Evolutionary conservation across 352 stramenopile species (phyloP), one percentile per base, ranked within the genome.

Genomic region (Peronospora belbahrii): DNA sequence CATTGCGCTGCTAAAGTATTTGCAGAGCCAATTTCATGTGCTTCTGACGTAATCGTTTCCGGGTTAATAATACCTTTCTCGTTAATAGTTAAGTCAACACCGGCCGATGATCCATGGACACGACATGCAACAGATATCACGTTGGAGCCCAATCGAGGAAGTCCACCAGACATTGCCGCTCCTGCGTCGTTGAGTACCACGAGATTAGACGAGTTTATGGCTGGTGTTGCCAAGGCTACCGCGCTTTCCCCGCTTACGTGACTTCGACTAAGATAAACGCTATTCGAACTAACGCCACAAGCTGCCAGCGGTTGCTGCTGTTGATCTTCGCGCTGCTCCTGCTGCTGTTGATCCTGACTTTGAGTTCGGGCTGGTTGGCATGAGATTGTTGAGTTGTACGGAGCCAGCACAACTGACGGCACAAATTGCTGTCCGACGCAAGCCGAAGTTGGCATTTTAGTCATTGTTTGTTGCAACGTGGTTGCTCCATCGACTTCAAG

Each of bases 361-460:
- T 61, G 56, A 23, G 23, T 31, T 49, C 56, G 56, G 2, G 20
- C 32, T 13, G 43, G 31, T 13, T 57, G 15, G 24, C 53, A 65
- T 2, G 40, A 53, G 8, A 20, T 33, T 17, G 56, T n/a, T 2
- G 56, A 41, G 25, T 14, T 63, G 23, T 63, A 74, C 14, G 60
- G 56, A 10, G 65, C 52, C 37, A 74, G 28, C 17, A 67, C 64
- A 17, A 70, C 42, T 8, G 64, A 68, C 15, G 60, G 56, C 11
- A 67, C 42, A n/a, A 35, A 5, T 9, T 61, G 56, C 17, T 59
- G 50, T 15, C 34, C 8, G 2, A 27, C 10, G 31, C 20, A 25
- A 48, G 39, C 27, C 4, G 48, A 42, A 14, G 25, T 52, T 6
- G 45, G 22, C 17, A 50, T 28, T 6, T 17, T 44, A 33, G 10